These are phyloP conservation scores for Globisporangium cystogenes DNA, from an alignment of 352 stramenopile genomes.

Conservation along the genomic window DNA sequence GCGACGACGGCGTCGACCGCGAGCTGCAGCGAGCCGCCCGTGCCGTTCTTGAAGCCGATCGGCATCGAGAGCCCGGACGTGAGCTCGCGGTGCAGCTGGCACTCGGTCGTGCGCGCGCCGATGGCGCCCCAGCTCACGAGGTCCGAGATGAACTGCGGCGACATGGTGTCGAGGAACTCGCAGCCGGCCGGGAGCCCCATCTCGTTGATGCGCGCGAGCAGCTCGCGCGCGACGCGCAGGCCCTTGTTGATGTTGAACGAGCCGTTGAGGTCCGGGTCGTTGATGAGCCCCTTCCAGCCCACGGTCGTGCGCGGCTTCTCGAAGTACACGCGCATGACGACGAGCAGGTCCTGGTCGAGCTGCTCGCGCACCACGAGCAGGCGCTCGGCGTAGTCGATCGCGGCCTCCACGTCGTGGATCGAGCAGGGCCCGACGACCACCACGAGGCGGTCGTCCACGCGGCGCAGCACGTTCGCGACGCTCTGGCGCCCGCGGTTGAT, in stretches of 20 bases:
- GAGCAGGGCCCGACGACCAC: conserved; percentile 87
- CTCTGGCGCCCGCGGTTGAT: conserved; percentile 72
- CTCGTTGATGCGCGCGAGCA: conserved; percentile 85
- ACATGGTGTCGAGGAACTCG: conserved; percentile 91
- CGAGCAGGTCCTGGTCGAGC: conserved; percentile 77
- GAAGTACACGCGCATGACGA: conserved; percentile 91
- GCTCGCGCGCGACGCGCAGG: conserved; percentile 71
- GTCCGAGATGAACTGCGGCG: conserved; percentile 87
- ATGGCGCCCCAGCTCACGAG: conserved; percentile 88
- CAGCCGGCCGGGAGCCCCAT: conserved; percentile 76
- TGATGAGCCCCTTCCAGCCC: conserved; percentile 90
- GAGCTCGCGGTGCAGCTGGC: conserved; percentile 86
- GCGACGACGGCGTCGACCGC: conserved; percentile 83
- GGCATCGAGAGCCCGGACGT: conserved; percentile 87
- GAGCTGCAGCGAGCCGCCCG: conserved; percentile 79
- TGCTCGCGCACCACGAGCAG: conserved; percentile 66
- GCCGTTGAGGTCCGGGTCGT: conserved; percentile 86
- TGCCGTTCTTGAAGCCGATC: conserved; percentile 92
- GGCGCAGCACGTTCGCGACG: conserved; percentile 67
- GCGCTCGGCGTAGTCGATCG: conserved; percentile 78
- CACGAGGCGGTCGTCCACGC: conserved; percentile 79
- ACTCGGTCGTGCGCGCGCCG: conserved; percentile 88
- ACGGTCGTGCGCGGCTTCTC: conserved; percentile 89
- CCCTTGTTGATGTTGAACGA: conserved; percentile 93
- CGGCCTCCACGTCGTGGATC: conserved; percentile 84